Conservation (phyloP, 108 stramenopile species). For the Cyclotella kingstonii region DNA sequence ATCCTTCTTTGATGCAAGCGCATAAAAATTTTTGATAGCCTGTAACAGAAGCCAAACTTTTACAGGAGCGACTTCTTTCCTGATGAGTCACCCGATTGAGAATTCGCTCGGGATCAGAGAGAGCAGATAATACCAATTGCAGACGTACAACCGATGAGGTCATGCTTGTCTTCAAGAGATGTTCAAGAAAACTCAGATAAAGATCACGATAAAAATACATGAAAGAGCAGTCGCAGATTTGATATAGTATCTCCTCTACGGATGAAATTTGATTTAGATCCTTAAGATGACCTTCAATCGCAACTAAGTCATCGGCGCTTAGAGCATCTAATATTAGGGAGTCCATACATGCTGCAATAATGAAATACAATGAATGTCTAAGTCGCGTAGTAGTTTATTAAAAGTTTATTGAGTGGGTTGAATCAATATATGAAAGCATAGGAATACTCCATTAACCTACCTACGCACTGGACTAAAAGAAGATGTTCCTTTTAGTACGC, state of each 20-base stretch:
- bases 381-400: neutral
- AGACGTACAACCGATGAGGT: conserved; percentile 11
- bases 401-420: neutral
- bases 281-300: conserved; percentile 27
- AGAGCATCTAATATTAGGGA: conserved; percentile 22
- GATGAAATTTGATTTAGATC: conserved; percentile 29
- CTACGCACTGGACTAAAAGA: conserved; percentile 43
- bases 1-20: conserved; percentile 19
- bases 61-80: conserved; percentile 6
- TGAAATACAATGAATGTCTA: conserved; percentile 27
- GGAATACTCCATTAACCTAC: neutral
- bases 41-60: neutral
- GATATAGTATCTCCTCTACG: conserved; percentile 23
- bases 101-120: conserved; percentile 41
- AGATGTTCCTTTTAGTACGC: conserved; percentile 37
- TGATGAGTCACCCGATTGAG: conserved; percentile 16
- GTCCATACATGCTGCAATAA: conserved; percentile 39
- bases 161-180: conserved; percentile 24
- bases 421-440: neutral
- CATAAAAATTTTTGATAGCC: conserved; percentile 24
- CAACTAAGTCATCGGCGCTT: conserved; percentile 19
- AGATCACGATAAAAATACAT: conserved; percentile 50
- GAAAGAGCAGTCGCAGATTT: conserved; percentile 42
- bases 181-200: conserved; percentile 22
- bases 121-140: conserved; percentile 33